Base-by-base conservation (phyloP, 2,329 filamentous ascomycete species). In the Sporothrix phasma region DNA sequence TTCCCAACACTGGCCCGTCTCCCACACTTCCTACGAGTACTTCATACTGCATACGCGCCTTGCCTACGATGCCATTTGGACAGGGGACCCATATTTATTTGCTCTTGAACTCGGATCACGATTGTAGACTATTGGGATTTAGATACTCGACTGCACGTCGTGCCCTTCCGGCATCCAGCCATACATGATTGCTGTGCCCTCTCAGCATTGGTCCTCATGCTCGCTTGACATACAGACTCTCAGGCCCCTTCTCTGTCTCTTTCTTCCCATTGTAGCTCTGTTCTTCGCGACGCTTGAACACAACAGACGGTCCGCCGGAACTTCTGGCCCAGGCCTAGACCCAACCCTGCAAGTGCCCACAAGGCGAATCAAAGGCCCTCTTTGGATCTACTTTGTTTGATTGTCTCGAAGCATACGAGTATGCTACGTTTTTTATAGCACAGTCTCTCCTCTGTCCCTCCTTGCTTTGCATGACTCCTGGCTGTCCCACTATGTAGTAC, bases 381-480 rank as follows among this genome's bases (percentile, higher is more conserved):
- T 26, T 49, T 39, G 29, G 4, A 45, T 47, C n/a, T 54, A 22
- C 15, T 19, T 54, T 3, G 8, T n/a, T 19, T 37, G 6, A 37
- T 53, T 31, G 49, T 54, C 29, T 54, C 49, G 31, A 37, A 10
- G 8, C 10, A 24, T 5, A 10, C n/a, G n/a, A n/a, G n/a, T n/a
- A n/a, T n/a, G n/a, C n/a, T n/a, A n/a, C n/a, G 41, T 45, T 19
- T 37, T 37, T 37, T 37, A n/a, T n/a, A n/a, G n/a, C n/a, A n/a
- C n/a, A n/a, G n/a, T n/a, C n/a, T n/a, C n/a, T n/a, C n/a, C n/a
- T 34, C 26, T 53, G 11, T 53, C 47, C 29, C 7, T 34, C 4
- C 19, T 39, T 37, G 41, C 29, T n/a, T 15, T 41, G 69, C 26
- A 70, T 19, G 31, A 37, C 24, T n/a, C 31, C 71, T 13, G 37